Base-by-base conservation (phyloP, 129 eudicot species). In the Chrysanthemum seticuspe region DNA sequence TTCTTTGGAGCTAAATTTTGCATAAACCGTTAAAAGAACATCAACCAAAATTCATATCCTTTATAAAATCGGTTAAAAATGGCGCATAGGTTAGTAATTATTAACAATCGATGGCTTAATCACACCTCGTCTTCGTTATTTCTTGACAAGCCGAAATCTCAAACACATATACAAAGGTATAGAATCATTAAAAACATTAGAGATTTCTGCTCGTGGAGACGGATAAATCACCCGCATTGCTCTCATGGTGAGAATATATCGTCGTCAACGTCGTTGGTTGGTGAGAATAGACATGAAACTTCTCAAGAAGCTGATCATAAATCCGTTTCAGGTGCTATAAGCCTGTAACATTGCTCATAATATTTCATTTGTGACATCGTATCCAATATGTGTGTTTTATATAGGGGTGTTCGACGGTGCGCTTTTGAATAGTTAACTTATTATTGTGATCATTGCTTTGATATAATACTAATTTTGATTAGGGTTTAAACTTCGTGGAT, bases 271-370 rank as follows among this genome's bases (percentile, higher is more conserved):
- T 6, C 8, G 47, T 10, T 47, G 19, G 74, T 16, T 13, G 69
- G 53, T 36, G 83, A 72, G 49, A 75, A 71, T 23, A 88, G 76
- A 27, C 89, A 85, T 51, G 86, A 85, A n/a, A 89, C 87, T 4
- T 89, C 91, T 71, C 91, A 87, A 51, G 96, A 91, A 79, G 89
- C 85, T 76, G 86, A 88, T 79, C 87, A 82, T 51, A 78, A 85
- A 77, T 86, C 85, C 56, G 83, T 84, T 78, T 84, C 96, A 84
- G 97, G 97, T 88, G n/a, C 53, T 10, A 57, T 40, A 40, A 40
- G 45, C 45, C 45, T 36, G 9, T 36, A 36, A 36, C 45, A 7
- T 59, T 23, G 53, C 48, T 68, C 47, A 49, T 45, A 63, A 69
- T 40, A 40, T 40, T 40, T 40, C 47, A 40, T 40, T 40, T 34